Conservation (phyloP, 306 rosid genomes). For the Nissolia schottii region DNA sequence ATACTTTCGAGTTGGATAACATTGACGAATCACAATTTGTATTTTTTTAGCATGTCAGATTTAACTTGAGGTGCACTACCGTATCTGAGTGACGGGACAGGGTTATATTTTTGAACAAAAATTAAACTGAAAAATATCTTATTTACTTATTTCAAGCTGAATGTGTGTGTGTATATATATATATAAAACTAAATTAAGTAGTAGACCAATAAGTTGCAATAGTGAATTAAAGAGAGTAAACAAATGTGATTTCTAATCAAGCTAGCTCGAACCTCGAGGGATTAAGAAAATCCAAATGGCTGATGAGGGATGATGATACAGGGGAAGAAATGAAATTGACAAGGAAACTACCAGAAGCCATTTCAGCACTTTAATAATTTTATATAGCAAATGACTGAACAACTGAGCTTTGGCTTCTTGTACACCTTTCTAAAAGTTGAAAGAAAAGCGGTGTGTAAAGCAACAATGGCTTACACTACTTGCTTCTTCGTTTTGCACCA, state of each 20-base stretch:
- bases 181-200: no score
- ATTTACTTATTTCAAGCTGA: no score
- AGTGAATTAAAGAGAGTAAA: not conserved
- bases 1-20: no score
- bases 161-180: no score
- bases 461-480: not conserved
- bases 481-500: constrained; percentile 4
- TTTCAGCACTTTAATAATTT: not conserved
- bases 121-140: no score
- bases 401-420: constrained; percentile 23
- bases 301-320: no score
- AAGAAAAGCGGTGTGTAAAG: constrained; percentile 6
- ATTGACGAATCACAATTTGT: no score
- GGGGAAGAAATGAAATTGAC: constrained; percentile 10
- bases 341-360: not conserved
- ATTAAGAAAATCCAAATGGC: not conserved
- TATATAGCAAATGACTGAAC: not conserved
- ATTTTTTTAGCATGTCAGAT: no score
- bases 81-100: no score
- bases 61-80: no score
- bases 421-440: constrained; percentile 15
- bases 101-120: no score
- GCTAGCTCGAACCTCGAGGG: not conserved
- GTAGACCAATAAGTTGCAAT: no score
- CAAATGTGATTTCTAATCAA: not conserved